Base-by-base conservation (phyloP, 148 eudicot genomes). In the Vaccinium corymbosum region DNA sequence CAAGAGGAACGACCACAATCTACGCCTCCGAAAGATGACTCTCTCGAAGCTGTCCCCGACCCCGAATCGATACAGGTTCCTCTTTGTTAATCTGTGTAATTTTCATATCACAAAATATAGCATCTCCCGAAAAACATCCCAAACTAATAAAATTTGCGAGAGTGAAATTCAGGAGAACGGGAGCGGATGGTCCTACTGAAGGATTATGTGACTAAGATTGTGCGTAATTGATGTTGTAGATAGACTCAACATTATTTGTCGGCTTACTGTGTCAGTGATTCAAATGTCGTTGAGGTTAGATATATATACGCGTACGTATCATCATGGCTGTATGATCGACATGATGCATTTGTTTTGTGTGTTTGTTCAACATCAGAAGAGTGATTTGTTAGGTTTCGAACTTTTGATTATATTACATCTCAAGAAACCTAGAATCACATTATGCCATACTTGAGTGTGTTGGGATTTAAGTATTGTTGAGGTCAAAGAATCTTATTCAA, bases 61-160 rank as follows among this genome's bases (percentile, higher is more conserved):
- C 86, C 87, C 49, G 87, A 93, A 79, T 84, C 84, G 46, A 83
- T 82, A 52, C 91, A 92, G 97, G 94, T 92, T 22, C n/a, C 22
- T 61, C 52, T 80, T 16, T 51, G 6, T 42, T 20, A 9, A 9
- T 49, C 16, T 50, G 6, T 74, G 2, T 76, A 52, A n/a, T 35
- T 35, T 35, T 35, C 38, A 35, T 35, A 35, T 35, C 38, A 35
- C 38, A 35, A 35, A 35, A 35, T 35, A 35, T 35, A 35, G 46
- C 46, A 42, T 42, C 46, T 42, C 6, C 46, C 46, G 38, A 42
- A 42, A 42, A 42, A 3, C 46, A 42, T 42, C 46, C 46, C 46
- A 42, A 42, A 42, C 46, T 42, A 42, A 42, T 42, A 42, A 42
- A 42, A 42, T 42, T 42, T 3, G 46, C 46, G 46, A 42, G 46